A percentile compares a stretch with the other conserved stretches of the same genome.
These are phyloP conservation scores for Ambrosia artemisiifolia DNA, from an alignment of 129 eudicot species.

Conservation along the genomic window DNA sequence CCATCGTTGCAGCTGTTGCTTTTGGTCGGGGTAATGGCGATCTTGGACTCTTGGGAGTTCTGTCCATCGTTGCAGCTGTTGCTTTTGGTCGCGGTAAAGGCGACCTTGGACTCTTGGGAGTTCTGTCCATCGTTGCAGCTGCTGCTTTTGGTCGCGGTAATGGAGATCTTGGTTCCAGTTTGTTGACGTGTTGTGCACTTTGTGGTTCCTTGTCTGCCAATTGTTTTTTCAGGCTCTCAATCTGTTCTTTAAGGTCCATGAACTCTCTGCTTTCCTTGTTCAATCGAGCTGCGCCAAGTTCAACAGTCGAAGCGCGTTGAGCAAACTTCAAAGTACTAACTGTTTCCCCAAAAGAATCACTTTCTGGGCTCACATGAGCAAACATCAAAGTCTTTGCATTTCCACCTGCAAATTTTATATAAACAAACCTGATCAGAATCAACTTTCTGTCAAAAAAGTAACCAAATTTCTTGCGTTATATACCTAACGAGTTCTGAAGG, in stretches of 20 bases:
- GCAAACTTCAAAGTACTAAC: slow-evolving; percentile 81
- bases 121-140: background rate
- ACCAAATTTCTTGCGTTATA: background rate
- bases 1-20: background rate
- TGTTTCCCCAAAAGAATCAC: slow-evolving; percentile 65
- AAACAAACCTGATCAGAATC: slow-evolving; percentile 1
- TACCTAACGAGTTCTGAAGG: slow-evolving; percentile 83
- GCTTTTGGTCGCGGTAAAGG: slow-evolving; percentile 6
- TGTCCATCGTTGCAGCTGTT: background rate
- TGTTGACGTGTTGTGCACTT: slow-evolving; percentile 30
- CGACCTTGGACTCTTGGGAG: slow-evolving; percentile 8
- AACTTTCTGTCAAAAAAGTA: background rate
- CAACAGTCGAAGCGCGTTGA: slow-evolving; percentile 78
- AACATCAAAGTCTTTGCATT: slow-evolving; percentile 81
- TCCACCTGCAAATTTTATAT: slow-evolving; percentile 50
- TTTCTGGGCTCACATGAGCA: slow-evolving; percentile 92
- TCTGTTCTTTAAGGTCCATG: slow-evolving; percentile 72
- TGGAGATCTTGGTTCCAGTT: slow-evolving; percentile 5
- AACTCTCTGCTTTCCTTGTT: slow-evolving; percentile 75
- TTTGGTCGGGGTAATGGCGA: slow-evolving; percentile 4
- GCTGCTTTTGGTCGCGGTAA: background rate
- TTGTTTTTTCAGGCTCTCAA: slow-evolving; percentile 65
- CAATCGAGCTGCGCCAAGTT: slow-evolving; percentile 81
- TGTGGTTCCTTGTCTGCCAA: slow-evolving; percentile 42
- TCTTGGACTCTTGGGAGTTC: slow-evolving; percentile 10